Evolutionary conservation across 305 asterid genomes (phyloP), one percentile per base, ranked within the genome.

Genomic region (Ruellia speciosa): DNA sequence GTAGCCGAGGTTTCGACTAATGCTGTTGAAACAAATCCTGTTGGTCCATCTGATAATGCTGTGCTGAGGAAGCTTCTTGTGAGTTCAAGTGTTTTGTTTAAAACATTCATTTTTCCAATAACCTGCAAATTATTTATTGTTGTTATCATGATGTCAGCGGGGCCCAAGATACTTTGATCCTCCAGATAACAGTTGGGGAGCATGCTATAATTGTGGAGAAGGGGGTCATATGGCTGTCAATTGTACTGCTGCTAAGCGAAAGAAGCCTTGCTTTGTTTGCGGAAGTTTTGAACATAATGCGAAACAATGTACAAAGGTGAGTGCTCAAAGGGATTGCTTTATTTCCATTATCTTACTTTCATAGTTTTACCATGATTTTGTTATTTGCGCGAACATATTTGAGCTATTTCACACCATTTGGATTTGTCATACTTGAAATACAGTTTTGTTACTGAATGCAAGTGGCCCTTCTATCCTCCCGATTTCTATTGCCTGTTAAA

Each of bases 151-250:
- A 66, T 75, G 60, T 69, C 83, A 92, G 96, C 85, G 99, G 63
- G 98, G 96, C 17, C 96, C 96, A 31, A 92, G 99, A 75, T 92
- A 92, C 75, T 92, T 88, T 72, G 96, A 92, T 69, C 96, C 99
- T 60, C 96, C 95, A 49, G 88, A 84, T 70, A 81, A 66, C 73
- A 82, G 83, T 68, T 92, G 99, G 96, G 94, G 94, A 31, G 67
- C 90, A 31, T 92, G 99, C 84, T 84, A 82, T 70, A 92, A 92
- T 65, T 92, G 99, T 66, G 99, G 99, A 47, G 95, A 92, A 79
- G 96, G 84, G 68, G 96, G 99, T 54, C 99, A 88, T 75, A 68
- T 60, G 11, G 46, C 85, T 54, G 77, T 55, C 72, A 88, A 84
- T 74, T 92, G 99, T 71, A 84, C 94, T 56, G 73, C 83, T 54